Evolutionary conservation across 495 filamentous ascomycete genomes (phyloP), one percentile per base, ranked within the genome.

Genomic region (Acidiella bohemica): DNA sequence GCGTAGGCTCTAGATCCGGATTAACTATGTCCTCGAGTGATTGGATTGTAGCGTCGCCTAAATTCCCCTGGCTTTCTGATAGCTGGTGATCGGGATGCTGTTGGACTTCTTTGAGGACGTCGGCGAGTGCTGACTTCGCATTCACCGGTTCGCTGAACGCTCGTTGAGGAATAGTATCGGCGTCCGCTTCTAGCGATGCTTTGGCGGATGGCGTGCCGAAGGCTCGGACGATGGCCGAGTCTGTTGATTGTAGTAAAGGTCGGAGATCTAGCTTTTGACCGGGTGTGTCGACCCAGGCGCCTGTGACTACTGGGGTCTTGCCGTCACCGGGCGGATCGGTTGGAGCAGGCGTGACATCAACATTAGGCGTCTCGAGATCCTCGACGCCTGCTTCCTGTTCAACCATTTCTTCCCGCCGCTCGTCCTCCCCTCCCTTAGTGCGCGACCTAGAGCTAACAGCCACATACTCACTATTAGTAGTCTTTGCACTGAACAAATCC

Each of bases 11-110:
- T 23, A 23, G 27, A 20, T 26, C 9, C 0, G 52, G 45, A 11
- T 44, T 55, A 25, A 78, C 54, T 10, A 80, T 59, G 14, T 68
- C 63, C 45, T 78, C 68, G 2, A 80, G 64, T 19, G 73, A 79
- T 34, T 75, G 65, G 31, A 81, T 68, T 0, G 74, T 79, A 36
- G 72, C 68, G 23, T 79, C 73, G 19, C 74, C 72, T 9, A 70
- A n/a, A n/a, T n/a, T n/a, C n/a, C n/a, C n/a, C n/a, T n/a, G n/a
- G n/a, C n/a, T n/a, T n/a, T n/a, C n/a, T n/a, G n/a, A n/a, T 54
- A 1, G 53, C 46, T 51, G 32, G 11, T 8, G 3, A 2, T 39
- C 28, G 6, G 19, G 13, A 64, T 58, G 24, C 62, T 64, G 22
- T 27, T 26, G 31, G 20, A 63, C 62, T 37, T 74, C 66, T 36